Percentiles rank a stretch among this genome's conserved stretches.
Conservation (phyloP, 208 protist species). For the Trypanosoma melophagium region DNA sequence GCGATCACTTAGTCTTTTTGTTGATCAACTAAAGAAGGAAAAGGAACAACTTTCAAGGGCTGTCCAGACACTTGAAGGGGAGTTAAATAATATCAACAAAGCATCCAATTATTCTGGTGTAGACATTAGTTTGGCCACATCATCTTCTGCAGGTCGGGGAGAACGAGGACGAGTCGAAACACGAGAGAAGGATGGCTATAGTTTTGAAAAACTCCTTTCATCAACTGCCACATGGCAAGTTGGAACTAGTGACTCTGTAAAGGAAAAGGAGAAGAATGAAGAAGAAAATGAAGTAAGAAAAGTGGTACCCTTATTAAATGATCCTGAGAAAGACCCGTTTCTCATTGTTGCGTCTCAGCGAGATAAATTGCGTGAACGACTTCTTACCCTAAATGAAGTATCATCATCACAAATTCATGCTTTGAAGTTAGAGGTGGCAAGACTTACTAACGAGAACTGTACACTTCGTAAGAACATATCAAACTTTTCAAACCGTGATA, state of each 20-base stretch:
- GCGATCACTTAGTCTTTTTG: neutral
- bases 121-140: too few species aligned
- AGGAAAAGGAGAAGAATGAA: neutral
- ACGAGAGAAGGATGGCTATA: slow-evolving; percentile 3
- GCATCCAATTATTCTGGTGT: too few species aligned
- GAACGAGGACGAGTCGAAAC: neutral
- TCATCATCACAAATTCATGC: slow-evolving; percentile 16
- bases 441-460: slow-evolving; percentile 10
- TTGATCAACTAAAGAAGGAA: slow-evolving; percentile 7
- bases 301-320: neutral
- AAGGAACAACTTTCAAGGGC: slow-evolving; percentile 7
- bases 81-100: neutral
- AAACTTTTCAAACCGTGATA: neutral
- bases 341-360: slow-evolving; percentile 20
- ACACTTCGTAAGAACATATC: neutral
- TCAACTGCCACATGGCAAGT: neutral
- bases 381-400: slow-evolving; percentile 17
- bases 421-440: slow-evolving; percentile 8
- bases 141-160: too few species aligned
- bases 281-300: neutral
- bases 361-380: slow-evolving; percentile 20
- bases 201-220: slow-evolving; percentile 17
- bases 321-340: slow-evolving; percentile 19
- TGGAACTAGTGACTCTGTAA: neutral
- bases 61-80: slow-evolving; percentile 10